Conservation (phyloP, 2,329 filamentous ascomycete genomes). For the Aspergillus ruber region DNA sequence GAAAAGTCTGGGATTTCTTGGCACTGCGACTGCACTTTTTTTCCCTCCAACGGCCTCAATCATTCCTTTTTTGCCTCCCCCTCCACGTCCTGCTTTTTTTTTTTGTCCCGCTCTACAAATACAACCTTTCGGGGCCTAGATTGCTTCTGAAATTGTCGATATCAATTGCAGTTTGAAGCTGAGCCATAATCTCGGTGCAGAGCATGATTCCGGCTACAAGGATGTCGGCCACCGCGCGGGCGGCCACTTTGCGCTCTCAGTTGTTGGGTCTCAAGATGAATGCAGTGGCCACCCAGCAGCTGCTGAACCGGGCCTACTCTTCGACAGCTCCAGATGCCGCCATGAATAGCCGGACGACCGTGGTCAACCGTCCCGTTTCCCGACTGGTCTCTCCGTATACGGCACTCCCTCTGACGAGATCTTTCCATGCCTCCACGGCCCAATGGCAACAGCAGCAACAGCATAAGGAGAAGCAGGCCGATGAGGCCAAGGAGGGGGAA, state of each 20-base stretch:
- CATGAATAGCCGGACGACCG: constrained; percentile 17
- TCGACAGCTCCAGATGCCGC: constrained; percentile 21
- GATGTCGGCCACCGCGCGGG: constrained; percentile 32
- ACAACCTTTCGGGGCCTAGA: constrained; percentile 12
- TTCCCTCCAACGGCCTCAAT: constrained; percentile 24
- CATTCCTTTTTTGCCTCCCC: constrained; percentile 16
- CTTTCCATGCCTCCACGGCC: constrained; percentile 29
- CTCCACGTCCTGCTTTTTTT: constrained; percentile 9
- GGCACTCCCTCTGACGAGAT: constrained; percentile 30
- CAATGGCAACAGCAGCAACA: constrained; percentile 30
- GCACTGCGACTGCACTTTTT: constrained; percentile 28
- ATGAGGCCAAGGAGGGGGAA: constrained; percentile 27
- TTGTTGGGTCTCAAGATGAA: constrained; percentile 25
- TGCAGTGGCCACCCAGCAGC: constrained; percentile 24
- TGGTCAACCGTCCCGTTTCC: constrained; percentile 19
- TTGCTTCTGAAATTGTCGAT: constrained; percentile 1
- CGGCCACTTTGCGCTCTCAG: constrained; percentile 31
- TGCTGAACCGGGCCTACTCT: constrained; percentile 27
- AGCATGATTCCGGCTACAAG: constrained; percentile 36
- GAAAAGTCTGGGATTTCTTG: constrained; percentile 33
- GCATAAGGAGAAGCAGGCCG: constrained; percentile 38
- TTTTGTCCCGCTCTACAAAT: not conserved
- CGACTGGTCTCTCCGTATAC: constrained; percentile 30
- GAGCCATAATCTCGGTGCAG: constrained; percentile 7
- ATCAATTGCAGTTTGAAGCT: not conserved